Conservation (phyloP, 805 yeast genomes). For the Lachancea mirantina region DNA sequence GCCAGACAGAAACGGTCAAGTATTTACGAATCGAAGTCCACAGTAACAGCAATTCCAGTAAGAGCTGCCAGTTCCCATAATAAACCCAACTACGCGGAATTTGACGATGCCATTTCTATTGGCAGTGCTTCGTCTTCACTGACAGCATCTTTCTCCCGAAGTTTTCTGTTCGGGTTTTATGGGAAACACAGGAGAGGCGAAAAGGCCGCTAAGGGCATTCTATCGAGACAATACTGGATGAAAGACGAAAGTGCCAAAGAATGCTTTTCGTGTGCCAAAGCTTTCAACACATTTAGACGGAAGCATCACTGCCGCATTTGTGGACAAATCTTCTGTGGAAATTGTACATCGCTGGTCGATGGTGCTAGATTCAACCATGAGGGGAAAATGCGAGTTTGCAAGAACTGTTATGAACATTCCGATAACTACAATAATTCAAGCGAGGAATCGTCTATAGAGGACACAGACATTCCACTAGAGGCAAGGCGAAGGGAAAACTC, state of each 20-base stretch:
- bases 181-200: conserved; percentile 27
- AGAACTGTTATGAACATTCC: conserved; percentile 55
- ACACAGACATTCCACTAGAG: conserved; percentile 29
- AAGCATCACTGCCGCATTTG: conserved; percentile 94
- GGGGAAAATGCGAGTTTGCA: conserved; percentile 73
- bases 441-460: conserved; percentile 46
- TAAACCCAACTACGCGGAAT: conserved; percentile 24
- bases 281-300: conserved; percentile 78
- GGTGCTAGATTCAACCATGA: conserved; percentile 56
- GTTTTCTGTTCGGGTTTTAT: conserved; percentile 37
- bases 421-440: conserved; percentile 68
- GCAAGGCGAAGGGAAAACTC: conserved; percentile 1
- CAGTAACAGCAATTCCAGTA: conserved; percentile 30
- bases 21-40: conserved; percentile 29
- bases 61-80: conserved; percentile 15
- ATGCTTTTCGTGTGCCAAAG: conserved; percentile 74
- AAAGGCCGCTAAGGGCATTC: conserved; percentile 20
- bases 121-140: conserved; percentile 35
- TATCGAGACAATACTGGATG: conserved; percentile 82
- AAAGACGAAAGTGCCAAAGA: conserved; percentile 87
- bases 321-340: conserved; percentile 88
- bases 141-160: conserved; percentile 37
- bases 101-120: conserved; percentile 31
- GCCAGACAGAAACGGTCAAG: conserved; percentile 29
- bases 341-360: conserved; percentile 66